These are phyloP conservation scores for Geosmithia morbida DNA, from an alignment of 2,329 filamentous ascomycete species.

Conservation along the genomic window DNA sequence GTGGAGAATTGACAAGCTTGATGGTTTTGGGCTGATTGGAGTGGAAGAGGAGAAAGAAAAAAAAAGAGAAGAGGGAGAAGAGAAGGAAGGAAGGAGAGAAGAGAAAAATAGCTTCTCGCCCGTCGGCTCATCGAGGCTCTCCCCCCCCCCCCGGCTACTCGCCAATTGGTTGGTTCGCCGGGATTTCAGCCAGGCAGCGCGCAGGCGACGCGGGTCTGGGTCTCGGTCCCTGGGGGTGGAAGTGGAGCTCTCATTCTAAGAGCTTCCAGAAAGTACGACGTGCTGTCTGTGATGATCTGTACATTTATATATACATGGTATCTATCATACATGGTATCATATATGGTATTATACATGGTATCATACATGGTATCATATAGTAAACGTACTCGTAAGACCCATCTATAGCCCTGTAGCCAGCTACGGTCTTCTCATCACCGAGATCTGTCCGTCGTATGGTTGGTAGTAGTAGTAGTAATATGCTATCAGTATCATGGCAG, in stretches of 20 bases:
- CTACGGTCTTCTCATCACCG: too few relatives aligned
- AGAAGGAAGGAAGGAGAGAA: constrained; percentile 1
- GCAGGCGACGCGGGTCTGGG: neutral
- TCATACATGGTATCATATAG: too few relatives aligned
- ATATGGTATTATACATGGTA: too few relatives aligned
- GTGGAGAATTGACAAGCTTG: neutral
- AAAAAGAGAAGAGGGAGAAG: neutral
- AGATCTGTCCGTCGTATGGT: too few relatives aligned
- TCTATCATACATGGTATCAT: too few relatives aligned
- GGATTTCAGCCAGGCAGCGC: too few relatives aligned
- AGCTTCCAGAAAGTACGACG: constrained; percentile 6
- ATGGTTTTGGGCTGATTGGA: constrained; percentile 2
- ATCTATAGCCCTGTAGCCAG: too few relatives aligned
- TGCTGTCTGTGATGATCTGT: neutral
- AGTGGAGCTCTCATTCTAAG: constrained; percentile 6
- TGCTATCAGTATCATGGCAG: too few relatives aligned
- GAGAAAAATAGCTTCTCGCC: neutral
- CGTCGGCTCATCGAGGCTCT: neutral
- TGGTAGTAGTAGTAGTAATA: too few relatives aligned
- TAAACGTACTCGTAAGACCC: too few relatives aligned
- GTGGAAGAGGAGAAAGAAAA: constrained; percentile 3
- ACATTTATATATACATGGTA: too few relatives aligned
- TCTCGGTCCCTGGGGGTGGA: constrained; percentile 1
- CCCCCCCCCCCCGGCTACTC: neutral
- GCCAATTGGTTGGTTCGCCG: too few relatives aligned